These are phyloP conservation scores for Aureobasidium sp. DNA, from an alignment of 2,329 filamentous ascomycete species.

Conservation along the genomic window DNA sequence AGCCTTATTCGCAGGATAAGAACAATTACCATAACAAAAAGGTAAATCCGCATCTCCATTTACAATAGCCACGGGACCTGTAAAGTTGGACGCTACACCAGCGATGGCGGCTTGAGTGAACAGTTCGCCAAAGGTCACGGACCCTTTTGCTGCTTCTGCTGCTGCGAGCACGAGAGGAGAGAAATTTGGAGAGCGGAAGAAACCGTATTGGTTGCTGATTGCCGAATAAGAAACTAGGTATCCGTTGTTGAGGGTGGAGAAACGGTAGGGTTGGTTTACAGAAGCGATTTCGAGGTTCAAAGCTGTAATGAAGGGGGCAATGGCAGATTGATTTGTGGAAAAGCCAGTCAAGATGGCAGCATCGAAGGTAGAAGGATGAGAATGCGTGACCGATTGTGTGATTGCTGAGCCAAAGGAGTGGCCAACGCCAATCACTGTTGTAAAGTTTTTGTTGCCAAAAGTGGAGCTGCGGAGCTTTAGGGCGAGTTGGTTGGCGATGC, in stretches of 20 bases:
- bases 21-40: conserved; percentile 37
- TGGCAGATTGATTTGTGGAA: conserved; percentile 29
- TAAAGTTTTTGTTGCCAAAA: conserved; percentile 33
- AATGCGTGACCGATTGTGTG: conserved; percentile 60
- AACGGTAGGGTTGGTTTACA: conserved; percentile 32
- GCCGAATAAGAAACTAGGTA: conserved; percentile 32
- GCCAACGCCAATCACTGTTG: conserved; percentile 43
- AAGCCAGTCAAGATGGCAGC: conserved; percentile 44
- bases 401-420: conserved; percentile 36
- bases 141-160: conserved; percentile 33
- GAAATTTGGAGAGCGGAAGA: conserved; percentile 35
- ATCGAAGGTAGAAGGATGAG: conserved; percentile 57
- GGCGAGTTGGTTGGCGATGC: conserved; percentile 40
- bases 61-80: conserved; percentile 34
- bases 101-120: conserved; percentile 28
- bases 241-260: conserved; percentile 31
- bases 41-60: conserved; percentile 34
- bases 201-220: conserved; percentile 34
- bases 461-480: conserved; percentile 33
- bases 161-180: conserved; percentile 30
- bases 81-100: conserved; percentile 28
- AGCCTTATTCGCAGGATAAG: conserved; percentile 30
- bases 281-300: conserved; percentile 34
- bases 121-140: conserved; percentile 36
- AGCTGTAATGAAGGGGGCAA: conserved; percentile 29